Evolutionary conservation across 2,329 filamentous ascomycete genomes (phyloP).

Genomic region (Xylariaceae sp.): DNA sequence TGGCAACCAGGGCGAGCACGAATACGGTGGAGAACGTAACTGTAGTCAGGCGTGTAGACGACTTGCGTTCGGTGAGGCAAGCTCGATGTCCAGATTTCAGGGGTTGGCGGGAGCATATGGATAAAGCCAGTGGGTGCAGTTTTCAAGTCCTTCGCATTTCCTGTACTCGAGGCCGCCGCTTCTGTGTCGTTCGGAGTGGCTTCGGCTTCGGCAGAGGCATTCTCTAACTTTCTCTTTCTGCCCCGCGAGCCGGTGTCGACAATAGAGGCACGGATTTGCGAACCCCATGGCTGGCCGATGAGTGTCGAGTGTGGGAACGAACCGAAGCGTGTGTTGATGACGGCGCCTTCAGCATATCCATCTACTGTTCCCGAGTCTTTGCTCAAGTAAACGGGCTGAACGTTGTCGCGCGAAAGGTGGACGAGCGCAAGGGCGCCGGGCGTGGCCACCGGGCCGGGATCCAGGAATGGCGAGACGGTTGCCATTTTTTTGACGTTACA

Average conservation of each 20-base stretch:
- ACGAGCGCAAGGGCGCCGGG: slow-evolving; percentile 71
- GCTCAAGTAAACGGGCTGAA: slow-evolving; percentile 68
- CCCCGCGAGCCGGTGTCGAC: slow-evolving; percentile 91
- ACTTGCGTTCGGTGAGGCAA: slow-evolving; percentile 79
- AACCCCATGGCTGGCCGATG: slow-evolving; percentile 79
- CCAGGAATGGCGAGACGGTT: slow-evolving; percentile 70
- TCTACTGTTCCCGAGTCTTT: slow-evolving; percentile 57
- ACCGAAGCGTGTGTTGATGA: slow-evolving; percentile 89
- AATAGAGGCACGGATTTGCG: slow-evolving; percentile 80
- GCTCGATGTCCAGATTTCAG: slow-evolving; percentile 76
- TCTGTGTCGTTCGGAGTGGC: slow-evolving; percentile 37
- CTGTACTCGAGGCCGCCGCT: slow-evolving; percentile 16
- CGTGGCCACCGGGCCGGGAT: slow-evolving; percentile 57
- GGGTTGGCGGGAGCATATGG: slow-evolving; percentile 72
- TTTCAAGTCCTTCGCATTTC: slow-evolving; percentile 36
- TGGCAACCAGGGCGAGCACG: slow-evolving; percentile 66
- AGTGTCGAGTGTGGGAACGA: slow-evolving; percentile 79
- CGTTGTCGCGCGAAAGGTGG: slow-evolving; percentile 81
- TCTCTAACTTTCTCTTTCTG: slow-evolving; percentile 56
- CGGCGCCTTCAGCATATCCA: slow-evolving; percentile 70
- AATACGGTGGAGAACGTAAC: slow-evolving; percentile 73
- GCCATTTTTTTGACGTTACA: slow-evolving; percentile 32
- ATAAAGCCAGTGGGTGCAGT: slow-evolving; percentile 65
- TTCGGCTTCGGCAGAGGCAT: slow-evolving; percentile 38
- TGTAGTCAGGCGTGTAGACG: slow-evolving; percentile 82